Conservation (phyloP, 768 basidiomycete genomes). For the Mrakia frigida region DNA sequence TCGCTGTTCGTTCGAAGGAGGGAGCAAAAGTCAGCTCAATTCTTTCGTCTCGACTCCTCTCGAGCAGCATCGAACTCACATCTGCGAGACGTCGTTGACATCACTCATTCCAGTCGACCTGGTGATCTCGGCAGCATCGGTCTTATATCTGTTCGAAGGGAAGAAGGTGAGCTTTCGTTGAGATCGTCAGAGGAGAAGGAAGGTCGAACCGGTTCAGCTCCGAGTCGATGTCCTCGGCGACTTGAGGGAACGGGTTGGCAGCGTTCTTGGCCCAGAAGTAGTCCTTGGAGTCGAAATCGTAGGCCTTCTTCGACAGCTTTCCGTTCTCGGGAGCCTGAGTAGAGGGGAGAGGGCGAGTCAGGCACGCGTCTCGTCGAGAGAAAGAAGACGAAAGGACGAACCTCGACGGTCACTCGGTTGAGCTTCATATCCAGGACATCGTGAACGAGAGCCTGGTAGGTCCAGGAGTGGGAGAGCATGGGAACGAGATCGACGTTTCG, state of each 20-base stretch:
- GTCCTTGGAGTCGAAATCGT: conserved; percentile 95
- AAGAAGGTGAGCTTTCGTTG: too few species aligned
- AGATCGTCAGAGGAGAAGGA: too few species aligned
- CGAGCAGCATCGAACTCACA: conserved; percentile 53
- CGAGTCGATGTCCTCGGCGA: conserved; percentile 91
- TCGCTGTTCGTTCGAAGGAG: conserved; percentile 53
- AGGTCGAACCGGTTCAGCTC: conserved; percentile 60
- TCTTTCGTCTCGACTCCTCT: neutral
- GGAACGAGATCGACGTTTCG: conserved; percentile 91
- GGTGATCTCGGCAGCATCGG: conserved; percentile 94
- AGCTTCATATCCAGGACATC: conserved; percentile 96
- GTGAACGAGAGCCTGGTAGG: conserved; percentile 95
- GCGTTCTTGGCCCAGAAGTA: conserved; percentile 99
- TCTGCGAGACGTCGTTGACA: conserved; percentile 86
- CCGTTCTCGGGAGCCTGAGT: conserved; percentile 50
- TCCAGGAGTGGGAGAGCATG: conserved; percentile 95
- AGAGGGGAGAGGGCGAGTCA: neutral
- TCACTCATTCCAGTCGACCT: conserved; percentile 93
- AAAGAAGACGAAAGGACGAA: conserved; percentile 35
- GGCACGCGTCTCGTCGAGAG: neutral
- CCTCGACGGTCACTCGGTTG: conserved; percentile 79
- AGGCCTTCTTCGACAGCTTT: conserved; percentile 64
- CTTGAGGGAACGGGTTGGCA: conserved; percentile 92
- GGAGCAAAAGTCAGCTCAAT: neutral
- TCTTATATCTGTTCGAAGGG: conserved; percentile 54